Evolutionary conservation across 2,329 filamentous ascomycete species (phyloP), one percentile per base, ranked within the genome.

Genomic region (Geosmithia morbida): DNA sequence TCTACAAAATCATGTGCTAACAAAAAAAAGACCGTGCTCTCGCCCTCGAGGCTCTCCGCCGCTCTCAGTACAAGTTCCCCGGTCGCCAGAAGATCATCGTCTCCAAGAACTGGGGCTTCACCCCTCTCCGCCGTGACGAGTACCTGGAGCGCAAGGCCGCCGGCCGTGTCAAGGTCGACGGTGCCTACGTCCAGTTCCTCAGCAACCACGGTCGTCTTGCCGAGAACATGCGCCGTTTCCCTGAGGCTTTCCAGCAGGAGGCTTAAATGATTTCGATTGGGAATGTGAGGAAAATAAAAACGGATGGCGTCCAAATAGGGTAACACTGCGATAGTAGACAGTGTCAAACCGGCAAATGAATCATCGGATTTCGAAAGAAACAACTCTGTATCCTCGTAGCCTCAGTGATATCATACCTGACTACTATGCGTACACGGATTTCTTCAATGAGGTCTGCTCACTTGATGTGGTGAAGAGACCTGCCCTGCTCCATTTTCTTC

Each of bases 21-120:
- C 51, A 43, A 56, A 22, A 49, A 43, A 7, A 2, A 86, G 82
- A 92, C 83, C 87, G 88, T 63, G 83, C 84, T 60, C 81, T 83
- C 64, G 92, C 92, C 69, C 88, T 98, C 65, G 92, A 98, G 84
- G 92, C 92, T 67, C 87, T 98, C 70, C 90, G 94, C 69, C 88
- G 92, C 71, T 94, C 88, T 58, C 92, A 96, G 84, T 96, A 97
- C 87, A 98, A 97, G 85, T 98, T 98, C 87, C 92, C 92, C 59
- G 92, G 92, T 72, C 90, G 92, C 75, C 92, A 98, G 82, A 98
- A 98, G 88, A 97, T 98, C 77, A 96, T 98, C 66, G 84, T 97
- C 75, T 94, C 86, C 79, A 98, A 97, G 88, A 98, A 98, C 83
- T 98, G 92, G 92, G 92, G 92, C 61, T 98, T 98, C 86, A 98